These are phyloP conservation scores for Picea glauca DNA, from an alignment of 75 land plant genomes.

Conservation along the genomic window DNA sequence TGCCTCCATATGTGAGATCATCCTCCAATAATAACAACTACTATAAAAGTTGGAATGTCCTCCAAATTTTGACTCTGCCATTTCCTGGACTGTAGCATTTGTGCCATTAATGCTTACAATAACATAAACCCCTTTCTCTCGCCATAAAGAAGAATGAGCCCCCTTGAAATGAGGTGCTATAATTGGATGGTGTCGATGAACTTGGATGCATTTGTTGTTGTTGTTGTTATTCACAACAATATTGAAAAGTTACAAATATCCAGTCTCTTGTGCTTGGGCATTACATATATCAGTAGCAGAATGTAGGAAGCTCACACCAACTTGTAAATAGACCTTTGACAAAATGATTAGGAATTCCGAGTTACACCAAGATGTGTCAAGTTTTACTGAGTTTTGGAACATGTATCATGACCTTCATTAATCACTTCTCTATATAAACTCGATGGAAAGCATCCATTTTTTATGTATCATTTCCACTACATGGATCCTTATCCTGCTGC, in stretches of 20 bases:
- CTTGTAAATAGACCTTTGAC: slow-evolving; percentile 85
- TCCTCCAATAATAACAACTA: too few species aligned
- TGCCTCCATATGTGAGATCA: too few species aligned
- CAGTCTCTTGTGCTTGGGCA: slow-evolving; percentile 56
- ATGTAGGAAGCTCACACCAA: slow-evolving; percentile 76
- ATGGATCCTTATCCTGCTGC: slow-evolving; percentile 55
- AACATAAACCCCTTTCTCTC: too few species aligned
- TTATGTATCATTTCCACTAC: slow-evolving; percentile 31
- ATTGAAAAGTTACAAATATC: slow-evolving; percentile 76
- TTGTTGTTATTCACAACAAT: slow-evolving; percentile 81
- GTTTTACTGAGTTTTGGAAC: slow-evolving; percentile 88
- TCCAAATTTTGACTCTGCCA: too few species aligned
- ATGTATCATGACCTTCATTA: slow-evolving; percentile 79
- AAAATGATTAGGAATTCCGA: slow-evolving; percentile 59
- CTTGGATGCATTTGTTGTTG: too few species aligned
- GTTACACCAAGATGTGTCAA: slow-evolving; percentile 70
- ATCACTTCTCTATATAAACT: slow-evolving; percentile 91
- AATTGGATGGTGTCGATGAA: too few species aligned
- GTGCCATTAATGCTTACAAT: too few species aligned
- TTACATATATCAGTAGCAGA: slow-evolving; percentile 37
- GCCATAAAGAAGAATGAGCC: too few species aligned
- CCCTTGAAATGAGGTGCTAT: too few species aligned
- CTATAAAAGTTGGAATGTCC: too few species aligned
- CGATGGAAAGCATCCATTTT: slow-evolving; percentile 75
- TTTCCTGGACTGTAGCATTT: too few species aligned